phyloP scores from a whole-genome alignment of 2,329 filamentous ascomycete species.

The Aspergillus brunneoviolaceus region DNA sequence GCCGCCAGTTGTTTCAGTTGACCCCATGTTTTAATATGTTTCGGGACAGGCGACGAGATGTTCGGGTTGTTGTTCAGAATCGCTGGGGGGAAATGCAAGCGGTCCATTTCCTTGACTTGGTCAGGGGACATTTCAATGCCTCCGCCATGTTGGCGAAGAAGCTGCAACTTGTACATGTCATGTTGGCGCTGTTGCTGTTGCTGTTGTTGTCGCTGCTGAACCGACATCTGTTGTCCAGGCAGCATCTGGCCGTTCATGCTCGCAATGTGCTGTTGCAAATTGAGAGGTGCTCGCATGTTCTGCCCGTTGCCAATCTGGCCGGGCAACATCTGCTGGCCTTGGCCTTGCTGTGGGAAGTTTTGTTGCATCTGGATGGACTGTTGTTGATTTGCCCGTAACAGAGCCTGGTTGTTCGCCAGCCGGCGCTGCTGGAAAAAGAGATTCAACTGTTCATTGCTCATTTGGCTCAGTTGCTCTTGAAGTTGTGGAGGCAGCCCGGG shows the following conservation, averaged over 20 bases:
- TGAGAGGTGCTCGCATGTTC: slow-evolving; percentile 36
- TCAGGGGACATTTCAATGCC: slow-evolving; percentile 41
- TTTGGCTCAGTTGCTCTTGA: slow-evolving; percentile 36
- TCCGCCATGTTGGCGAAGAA: slow-evolving; percentile 34
- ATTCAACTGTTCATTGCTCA: slow-evolving; percentile 38
- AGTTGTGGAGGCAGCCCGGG: slow-evolving; percentile 34
- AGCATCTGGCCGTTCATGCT: slow-evolving; percentile 35
- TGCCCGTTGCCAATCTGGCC: slow-evolving; percentile 35
- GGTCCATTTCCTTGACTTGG: slow-evolving; percentile 46
- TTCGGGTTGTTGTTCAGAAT: slow-evolving; percentile 36
- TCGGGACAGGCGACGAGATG: slow-evolving; percentile 44
- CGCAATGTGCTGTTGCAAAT: slow-evolving; percentile 34
- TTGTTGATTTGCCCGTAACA: slow-evolving; percentile 34
- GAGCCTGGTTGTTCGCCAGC: slow-evolving; percentile 30
- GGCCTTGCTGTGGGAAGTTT: slow-evolving; percentile 32
- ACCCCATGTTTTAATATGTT: slow-evolving; percentile 55
- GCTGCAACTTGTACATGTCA: slow-evolving; percentile 32
- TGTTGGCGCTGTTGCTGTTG: slow-evolving; percentile 31
- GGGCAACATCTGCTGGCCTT: slow-evolving; percentile 32
- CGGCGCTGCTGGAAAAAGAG: slow-evolving; percentile 36
- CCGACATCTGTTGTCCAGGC: slow-evolving; percentile 31
- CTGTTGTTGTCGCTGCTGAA: slow-evolving; percentile 33
- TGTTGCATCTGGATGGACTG: slow-evolving; percentile 32
- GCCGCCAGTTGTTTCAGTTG: slow-evolving; percentile 56
- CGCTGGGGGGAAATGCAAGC: slow-evolving; percentile 36